These are phyloP conservation scores for Venturia effusa DNA, from an alignment of 2,329 filamentous ascomycete genomes.

Conservation along the genomic window DNA sequence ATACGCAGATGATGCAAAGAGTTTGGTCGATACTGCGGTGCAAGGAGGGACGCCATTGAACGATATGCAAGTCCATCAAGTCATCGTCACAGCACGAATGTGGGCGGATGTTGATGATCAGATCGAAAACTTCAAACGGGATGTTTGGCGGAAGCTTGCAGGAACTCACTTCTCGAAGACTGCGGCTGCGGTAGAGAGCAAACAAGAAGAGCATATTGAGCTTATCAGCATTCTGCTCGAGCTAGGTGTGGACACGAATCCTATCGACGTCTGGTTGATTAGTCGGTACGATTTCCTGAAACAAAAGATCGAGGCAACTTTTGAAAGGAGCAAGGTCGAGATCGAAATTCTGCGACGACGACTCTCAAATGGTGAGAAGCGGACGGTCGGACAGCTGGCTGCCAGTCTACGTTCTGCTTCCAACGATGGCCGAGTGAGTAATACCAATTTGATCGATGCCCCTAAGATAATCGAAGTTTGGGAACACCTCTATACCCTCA, in stretches of 20 bases:
- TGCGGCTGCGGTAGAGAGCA: constrained; percentile 33
- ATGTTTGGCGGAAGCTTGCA: constrained; percentile 74
- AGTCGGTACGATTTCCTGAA: constrained; percentile 86
- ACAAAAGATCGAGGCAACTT: constrained; percentile 66
- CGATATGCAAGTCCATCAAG: constrained; percentile 73
- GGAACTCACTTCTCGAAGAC: constrained; percentile 47
- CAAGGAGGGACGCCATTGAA: constrained; percentile 46
- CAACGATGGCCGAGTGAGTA: constrained; percentile 35
- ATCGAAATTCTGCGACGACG: constrained; percentile 82
- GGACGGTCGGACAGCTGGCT: constrained; percentile 57
- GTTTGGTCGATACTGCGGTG: constrained; percentile 48
- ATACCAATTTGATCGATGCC: constrained; percentile 58
- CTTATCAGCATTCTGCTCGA: constrained; percentile 84
- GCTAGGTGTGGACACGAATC: constrained; percentile 87
- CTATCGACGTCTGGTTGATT: constrained; percentile 90
- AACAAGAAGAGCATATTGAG: constrained; percentile 79
- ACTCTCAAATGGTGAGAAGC: constrained; percentile 63
- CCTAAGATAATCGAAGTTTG: constrained; percentile 78
- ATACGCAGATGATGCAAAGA: constrained; percentile 67
- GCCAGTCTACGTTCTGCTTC: constrained; percentile 56
- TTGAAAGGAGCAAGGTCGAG: constrained; percentile 81
- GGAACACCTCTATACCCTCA: constrained; percentile 72
- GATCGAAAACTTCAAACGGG: constrained; percentile 75
- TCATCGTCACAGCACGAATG: constrained; percentile 83
- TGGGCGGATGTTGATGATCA: constrained; percentile 91